Evolutionary conservation across 2,329 filamentous ascomycete genomes (phyloP).

Genomic region (Graphiopsis chlorocephala): DNA sequence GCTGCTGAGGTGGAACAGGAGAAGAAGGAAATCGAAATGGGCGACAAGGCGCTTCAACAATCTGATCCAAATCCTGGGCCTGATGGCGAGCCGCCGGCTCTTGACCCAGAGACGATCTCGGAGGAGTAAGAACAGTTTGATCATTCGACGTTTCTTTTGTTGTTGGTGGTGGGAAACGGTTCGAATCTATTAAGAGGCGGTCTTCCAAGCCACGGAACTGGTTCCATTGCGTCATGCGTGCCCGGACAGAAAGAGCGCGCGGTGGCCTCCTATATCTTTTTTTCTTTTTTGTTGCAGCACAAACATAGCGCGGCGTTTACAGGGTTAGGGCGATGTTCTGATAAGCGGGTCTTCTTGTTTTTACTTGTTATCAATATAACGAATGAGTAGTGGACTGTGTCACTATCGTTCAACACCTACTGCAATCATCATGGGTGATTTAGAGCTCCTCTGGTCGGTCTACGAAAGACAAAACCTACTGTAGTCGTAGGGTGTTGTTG

Average conservation of each 20-base stretch:
- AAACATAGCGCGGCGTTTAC: not conserved
- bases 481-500: no score
- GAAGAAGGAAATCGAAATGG: conserved; percentile 8
- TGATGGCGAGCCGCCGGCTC: not conserved
- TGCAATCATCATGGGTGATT: no score
- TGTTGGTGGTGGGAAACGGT: not conserved
- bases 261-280: not conserved
- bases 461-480: no score
- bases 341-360: not conserved
- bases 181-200: not conserved
- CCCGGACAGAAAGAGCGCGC: not conserved
- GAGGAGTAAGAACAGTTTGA: not conserved
- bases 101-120: not conserved
- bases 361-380: not conserved
- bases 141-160: not conserved
- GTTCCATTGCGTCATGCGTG: not conserved
- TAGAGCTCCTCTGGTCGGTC: no score
- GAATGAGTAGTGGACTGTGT: not conserved
- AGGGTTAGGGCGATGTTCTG: not conserved
- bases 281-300: not conserved
- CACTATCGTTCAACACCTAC: no score
- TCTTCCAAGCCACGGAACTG: not conserved
- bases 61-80: not conserved
- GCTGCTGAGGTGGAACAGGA: not conserved
- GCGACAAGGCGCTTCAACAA: not conserved